Percentiles rank a stretch among this genome's conserved stretches.
Conservation (phyloP, 305 asterid genomes). For the Ruellia speciosa region DNA sequence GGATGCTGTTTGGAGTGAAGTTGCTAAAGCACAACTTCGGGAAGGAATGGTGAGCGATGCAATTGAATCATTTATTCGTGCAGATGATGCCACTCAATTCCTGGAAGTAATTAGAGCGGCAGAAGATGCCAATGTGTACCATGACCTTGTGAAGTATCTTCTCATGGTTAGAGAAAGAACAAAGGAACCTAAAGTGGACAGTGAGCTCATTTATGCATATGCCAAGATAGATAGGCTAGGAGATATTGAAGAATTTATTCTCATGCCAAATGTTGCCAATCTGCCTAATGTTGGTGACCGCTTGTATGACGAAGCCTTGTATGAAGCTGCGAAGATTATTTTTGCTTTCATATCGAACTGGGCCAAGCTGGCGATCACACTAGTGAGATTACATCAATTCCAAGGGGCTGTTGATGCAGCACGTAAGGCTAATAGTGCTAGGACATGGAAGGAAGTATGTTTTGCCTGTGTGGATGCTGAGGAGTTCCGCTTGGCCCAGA, state of each 20-base stretch:
- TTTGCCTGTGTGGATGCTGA: slow-evolving; percentile 99
- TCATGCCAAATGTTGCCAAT: slow-evolving; percentile 99
- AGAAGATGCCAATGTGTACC: slow-evolving; percentile 73
- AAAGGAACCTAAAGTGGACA: slow-evolving; percentile 95
- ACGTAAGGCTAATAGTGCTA: slow-evolving; percentile 91
- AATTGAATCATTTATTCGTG: slow-evolving; percentile 94
- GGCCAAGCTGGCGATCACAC: slow-evolving; percentile 88
- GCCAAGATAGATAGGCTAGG: slow-evolving; percentile 91
- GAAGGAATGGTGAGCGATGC: slow-evolving; percentile 98
- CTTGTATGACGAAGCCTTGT: slow-evolving; percentile 84
- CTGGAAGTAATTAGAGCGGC: slow-evolving; percentile 91
- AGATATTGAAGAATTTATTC: slow-evolving; percentile 92
- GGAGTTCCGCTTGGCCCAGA: slow-evolving; percentile 99
- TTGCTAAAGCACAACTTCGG: slow-evolving; percentile 93
- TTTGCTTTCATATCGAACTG: slow-evolving; percentile 90
- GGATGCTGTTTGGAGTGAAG: slow-evolving; percentile 98
- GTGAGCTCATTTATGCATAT: slow-evolving; percentile 96
- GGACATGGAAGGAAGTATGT: slow-evolving; percentile 98
- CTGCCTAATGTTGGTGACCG: slow-evolving; percentile 97
- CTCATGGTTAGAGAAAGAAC: slow-evolving; percentile 96
- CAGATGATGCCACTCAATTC: slow-evolving; percentile 83
- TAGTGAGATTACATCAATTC: slow-evolving; percentile 85
- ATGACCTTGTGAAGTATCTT: slow-evolving; percentile 89
- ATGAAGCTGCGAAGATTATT: slow-evolving; percentile 95
- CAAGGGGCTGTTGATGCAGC: slow-evolving; percentile 99